Conservation (phyloP, 1,139 yeast species). For the Saccharomyces hybrid region DNA sequence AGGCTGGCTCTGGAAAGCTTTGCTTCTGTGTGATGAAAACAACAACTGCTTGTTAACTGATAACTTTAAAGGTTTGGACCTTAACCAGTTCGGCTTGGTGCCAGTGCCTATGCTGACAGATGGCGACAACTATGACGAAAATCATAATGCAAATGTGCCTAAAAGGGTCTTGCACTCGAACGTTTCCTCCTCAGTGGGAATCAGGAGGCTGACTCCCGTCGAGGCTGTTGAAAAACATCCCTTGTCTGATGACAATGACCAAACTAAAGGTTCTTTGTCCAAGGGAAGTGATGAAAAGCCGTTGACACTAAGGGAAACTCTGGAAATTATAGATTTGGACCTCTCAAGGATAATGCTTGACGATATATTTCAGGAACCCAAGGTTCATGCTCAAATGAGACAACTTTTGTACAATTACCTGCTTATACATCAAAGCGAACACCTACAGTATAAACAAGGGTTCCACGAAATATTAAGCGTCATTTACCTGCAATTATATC, state of each 20-base stretch:
- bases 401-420: conserved; percentile 46
- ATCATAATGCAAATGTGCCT: background rate
- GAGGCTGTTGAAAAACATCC: conserved; percentile 10
- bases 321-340: conserved; percentile 53
- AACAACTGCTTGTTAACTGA: conserved; percentile 6
- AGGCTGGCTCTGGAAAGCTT: conserved; percentile 29
- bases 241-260: conserved; percentile 4
- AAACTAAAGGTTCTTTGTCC: conserved; percentile 3
- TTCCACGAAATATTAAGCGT: conserved; percentile 62
- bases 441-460: conserved; percentile 62
- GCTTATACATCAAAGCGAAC: conserved; percentile 3
- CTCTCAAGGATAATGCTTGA: conserved; percentile 57
- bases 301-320: conserved; percentile 23
- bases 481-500: conserved; percentile 43
- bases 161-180: background rate
- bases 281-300: conserved; percentile 7
- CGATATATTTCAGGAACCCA: conserved; percentile 37
- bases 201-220: conserved; percentile 10
- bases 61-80: background rate
- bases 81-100: conserved; percentile 3
- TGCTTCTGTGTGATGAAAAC: conserved; percentile 17
- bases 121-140: conserved; percentile 6
- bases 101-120: conserved; percentile 10
- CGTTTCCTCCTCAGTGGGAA: background rate
- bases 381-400: conserved; percentile 40